phyloP scores from a whole-genome alignment of 495 filamentous ascomycete species.

The Viridothelium virens region DNA sequence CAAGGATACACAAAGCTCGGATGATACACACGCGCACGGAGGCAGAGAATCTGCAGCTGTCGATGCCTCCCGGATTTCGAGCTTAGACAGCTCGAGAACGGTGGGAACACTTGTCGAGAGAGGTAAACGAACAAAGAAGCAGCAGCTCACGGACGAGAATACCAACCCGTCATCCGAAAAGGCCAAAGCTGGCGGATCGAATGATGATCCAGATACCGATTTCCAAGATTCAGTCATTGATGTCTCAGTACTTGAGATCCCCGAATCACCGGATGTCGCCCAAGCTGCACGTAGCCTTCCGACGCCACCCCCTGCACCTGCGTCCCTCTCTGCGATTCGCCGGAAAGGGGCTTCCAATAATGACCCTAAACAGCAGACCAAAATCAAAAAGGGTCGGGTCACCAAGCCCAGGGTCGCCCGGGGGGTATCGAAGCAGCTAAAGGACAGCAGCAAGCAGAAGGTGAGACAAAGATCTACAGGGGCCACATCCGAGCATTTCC shows the following conservation, averaged over 20 bases:
- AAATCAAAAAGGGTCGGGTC: constrained; percentile 23
- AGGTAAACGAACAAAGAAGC: background rate
- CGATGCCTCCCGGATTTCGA: background rate
- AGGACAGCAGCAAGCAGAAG: constrained; percentile 8
- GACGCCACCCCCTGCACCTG: background rate
- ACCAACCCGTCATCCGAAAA: background rate
- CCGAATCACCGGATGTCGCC: background rate
- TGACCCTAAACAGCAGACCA: constrained; percentile 16
- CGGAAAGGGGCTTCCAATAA: background rate
- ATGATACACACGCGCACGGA: background rate
- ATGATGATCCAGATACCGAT: background rate
- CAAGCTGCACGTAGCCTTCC: constrained; percentile 7
- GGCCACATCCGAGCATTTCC: constrained; percentile 9
- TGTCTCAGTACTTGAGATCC: background rate
- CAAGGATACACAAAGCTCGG: background rate
- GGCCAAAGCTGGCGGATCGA: background rate
- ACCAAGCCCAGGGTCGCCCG: constrained; percentile 19
- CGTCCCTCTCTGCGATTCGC: background rate
- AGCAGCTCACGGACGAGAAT: background rate
- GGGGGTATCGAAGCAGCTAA: background rate
- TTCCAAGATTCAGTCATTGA: constrained; percentile 18
- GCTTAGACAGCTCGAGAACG: too few relatives aligned
- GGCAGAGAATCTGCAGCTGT: background rate
- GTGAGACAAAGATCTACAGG: constrained; percentile 6
- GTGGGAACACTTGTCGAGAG: too few relatives aligned